Evolutionary conservation across 2,329 filamentous ascomycete species (phyloP), one percentile per base, ranked within the genome.

Genomic region (Ascochyta rabiei): DNA sequence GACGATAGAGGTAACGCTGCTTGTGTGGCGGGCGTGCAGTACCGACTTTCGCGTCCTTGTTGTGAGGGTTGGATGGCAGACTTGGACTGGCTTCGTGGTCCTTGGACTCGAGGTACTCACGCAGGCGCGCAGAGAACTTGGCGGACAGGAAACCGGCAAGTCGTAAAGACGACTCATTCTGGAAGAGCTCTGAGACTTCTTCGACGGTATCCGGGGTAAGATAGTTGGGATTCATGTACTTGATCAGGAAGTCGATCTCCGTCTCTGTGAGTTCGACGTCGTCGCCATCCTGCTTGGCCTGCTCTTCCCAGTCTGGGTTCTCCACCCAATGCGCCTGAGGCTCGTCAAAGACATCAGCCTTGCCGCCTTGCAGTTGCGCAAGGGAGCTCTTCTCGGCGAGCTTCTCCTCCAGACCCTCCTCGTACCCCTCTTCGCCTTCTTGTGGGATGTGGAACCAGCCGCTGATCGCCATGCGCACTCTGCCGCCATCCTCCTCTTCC

Each of bases 401-500:
- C 72, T 88, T 89, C 79, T 96, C 91, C 75, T 98, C 93, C 49
- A 95, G 83, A 4, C 93, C 95, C 71, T 89, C 81, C 64, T 96
- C 86, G 67, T 89, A 99, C 38, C 95, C 95, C 23, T 96, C 91
- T 75, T 99, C 95, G 51, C 93, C 93, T 64, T 90, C 79, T 77
- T 99, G 95, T 0, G 95, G 95, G 60, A 99, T 98, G 76, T 99
- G 95, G 75, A 96, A 99, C 95, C 95, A 99, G 47, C 95, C 95
- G 72, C 91, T 96, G 71, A 99, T 96, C 45, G 95, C 95, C 93
- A 99, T 98, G 63, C 95, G 88, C 43, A 97, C 86, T 42, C 91
- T 85, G 1, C 88, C 89, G 16, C 89, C 88, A 54, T 93, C 84
- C 70, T 83, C 74, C 82, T 86, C 71, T 82, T 83, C 49, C 86